These are phyloP conservation scores for Triangularia verruculosa DNA, from an alignment of 2,329 filamentous ascomycete genomes.

Conservation along the genomic window DNA sequence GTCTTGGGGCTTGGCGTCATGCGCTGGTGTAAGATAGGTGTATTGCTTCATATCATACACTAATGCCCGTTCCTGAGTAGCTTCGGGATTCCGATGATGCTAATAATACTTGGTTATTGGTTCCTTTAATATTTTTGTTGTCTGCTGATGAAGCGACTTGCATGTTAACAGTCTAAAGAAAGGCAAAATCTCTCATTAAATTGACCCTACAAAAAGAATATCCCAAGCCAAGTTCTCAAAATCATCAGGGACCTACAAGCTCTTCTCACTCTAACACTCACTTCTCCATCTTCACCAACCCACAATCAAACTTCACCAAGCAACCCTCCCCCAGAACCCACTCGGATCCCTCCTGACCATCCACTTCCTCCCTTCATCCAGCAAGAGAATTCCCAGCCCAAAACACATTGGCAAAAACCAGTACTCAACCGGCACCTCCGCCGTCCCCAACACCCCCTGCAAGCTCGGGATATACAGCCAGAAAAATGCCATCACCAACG, in stretches of 20 bases:
- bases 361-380: slow-evolving; percentile 67
- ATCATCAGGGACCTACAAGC: no score
- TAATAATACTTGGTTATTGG: no score
- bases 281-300: no score
- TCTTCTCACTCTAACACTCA: no score
- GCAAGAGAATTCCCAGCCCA: slow-evolving; percentile 59
- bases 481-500: slow-evolving; percentile 66
- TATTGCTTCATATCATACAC: background rate
- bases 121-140: no score
- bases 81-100: no score
- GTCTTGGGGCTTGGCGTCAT: background rate
- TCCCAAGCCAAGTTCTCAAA: no score
- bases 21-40: background rate
- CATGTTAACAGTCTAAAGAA: no score
- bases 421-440: slow-evolving; percentile 64
- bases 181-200: no score
- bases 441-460: slow-evolving; percentile 59
- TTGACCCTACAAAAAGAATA: no score
- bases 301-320: slow-evolving; percentile 50
- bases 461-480: slow-evolving; percentile 67
- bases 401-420: slow-evolving; percentile 77
- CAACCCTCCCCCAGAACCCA: slow-evolving; percentile 55
- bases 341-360: slow-evolving; percentile 57
- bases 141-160: no score
- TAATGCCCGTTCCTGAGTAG: background rate